Base-by-base conservation (phyloP, 2,329 filamentous ascomycete species). In the Dactylella cylindrospora region DNA sequence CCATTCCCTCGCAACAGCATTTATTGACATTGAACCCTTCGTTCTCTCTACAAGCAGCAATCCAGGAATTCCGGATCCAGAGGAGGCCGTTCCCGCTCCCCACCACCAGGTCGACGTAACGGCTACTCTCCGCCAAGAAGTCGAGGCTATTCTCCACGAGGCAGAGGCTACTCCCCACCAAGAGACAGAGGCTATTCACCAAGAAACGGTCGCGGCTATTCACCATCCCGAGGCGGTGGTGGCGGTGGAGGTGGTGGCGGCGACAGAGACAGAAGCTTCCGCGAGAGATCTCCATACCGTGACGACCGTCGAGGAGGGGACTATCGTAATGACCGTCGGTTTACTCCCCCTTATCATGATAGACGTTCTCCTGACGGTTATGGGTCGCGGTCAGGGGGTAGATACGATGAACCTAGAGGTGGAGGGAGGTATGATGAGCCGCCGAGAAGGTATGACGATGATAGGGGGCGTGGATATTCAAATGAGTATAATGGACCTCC, bases 231-330 rank as follows among this genome's bases (percentile, higher is more conserved):
- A 45, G 53, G 60, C 29, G 44, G 44, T 32, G 57, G 62, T 29
- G 50, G 46, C 20, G 49, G 53, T 15, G 10, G 39, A 47, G 31
- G 62, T 17, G 57, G 66, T 29, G 66, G 66, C 6, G 64, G 65
- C 32, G 65, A 67, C n/a, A 66, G 68, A 44, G 67, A 68, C 29
- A 67, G 68, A 31, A 65, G 66, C 64, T 41, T 64, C 68, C 51
- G 51, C 36, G 51, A 67, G 65, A 40, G 68, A 68, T 65, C 64
- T 36, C 66, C 66, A 5, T 67, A 66, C 29, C 41, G 66, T 47
- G 64, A 57, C 25, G 51, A 55, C 15, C 59, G 59, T 57, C 59
- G 65, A 25, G 66, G 62, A 32, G 65, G 60, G 19, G 67, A 68
- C 32, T 64, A 66, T 54, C 65, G 68, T 49, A 65, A 68, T 41